These are phyloP conservation scores for Nosema muscidifuracis DNA, from an alignment of 371 early-diverging fungal genomes.

Conservation along the genomic window DNA sequence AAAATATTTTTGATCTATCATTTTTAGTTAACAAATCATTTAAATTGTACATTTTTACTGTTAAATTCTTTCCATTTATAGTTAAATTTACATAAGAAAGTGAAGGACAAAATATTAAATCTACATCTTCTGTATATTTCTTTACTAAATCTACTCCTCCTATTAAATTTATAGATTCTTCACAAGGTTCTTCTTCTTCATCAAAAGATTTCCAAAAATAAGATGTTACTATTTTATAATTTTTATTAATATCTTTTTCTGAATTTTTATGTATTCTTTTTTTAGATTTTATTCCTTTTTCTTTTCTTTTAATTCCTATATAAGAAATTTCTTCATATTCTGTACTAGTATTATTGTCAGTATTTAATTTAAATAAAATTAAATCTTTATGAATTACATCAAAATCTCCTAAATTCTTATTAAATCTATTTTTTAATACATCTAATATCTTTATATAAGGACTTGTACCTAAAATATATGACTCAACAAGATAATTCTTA, in stretches of 20 bases:
- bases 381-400: slow-evolving; percentile 38
- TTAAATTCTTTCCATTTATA: slow-evolving; percentile 15
- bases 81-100: slow-evolving; percentile 17
- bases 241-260: not conserved
- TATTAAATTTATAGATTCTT: slow-evolving; percentile 1
- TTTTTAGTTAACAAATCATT: slow-evolving; percentile 27
- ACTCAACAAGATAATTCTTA: slow-evolving; percentile 32
- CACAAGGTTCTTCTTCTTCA: slow-evolving; percentile 18
- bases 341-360: not conserved
- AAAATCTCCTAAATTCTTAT: slow-evolving; percentile 14
- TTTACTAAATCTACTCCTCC: not conserved
- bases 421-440: slow-evolving; percentile 25
- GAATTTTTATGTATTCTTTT: not conserved
- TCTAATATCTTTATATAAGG: slow-evolving; percentile 10
- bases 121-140: slow-evolving; percentile 12
- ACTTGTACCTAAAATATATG: not conserved
- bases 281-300: not conserved
- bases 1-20: slow-evolving; percentile 20
- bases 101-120: slow-evolving; percentile 16
- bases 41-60: not conserved
- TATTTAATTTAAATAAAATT: slow-evolving; percentile 13
- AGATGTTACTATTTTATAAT: slow-evolving; percentile 6
- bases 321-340: not conserved
- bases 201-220: slow-evolving; percentile 3
- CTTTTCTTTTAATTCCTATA: slow-evolving; percentile 1